Conservation (phyloP, 345 rosid genomes). For the Salix suchowensis region DNA sequence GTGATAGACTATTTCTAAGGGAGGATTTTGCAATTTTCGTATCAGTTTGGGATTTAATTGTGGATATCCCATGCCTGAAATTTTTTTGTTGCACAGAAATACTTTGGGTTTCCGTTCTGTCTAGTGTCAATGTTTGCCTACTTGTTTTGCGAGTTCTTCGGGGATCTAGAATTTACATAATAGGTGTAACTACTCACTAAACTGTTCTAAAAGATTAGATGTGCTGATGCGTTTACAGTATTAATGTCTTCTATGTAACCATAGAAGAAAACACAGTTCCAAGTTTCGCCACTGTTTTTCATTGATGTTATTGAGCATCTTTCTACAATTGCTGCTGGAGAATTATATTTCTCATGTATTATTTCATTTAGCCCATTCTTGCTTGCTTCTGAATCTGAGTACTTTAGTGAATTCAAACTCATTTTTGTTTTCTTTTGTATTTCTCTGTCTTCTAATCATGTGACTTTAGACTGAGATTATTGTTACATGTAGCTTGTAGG, state of each 20-base stretch:
- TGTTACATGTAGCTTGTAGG: slow-evolving; percentile 41
- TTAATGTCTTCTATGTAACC: not conserved
- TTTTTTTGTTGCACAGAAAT: not conserved
- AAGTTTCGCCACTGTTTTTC: not conserved
- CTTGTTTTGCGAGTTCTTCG: not conserved
- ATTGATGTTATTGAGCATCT: not conserved
- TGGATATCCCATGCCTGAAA: not conserved
- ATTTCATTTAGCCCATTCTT: not conserved
- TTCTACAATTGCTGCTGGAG: not conserved
- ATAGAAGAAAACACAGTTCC: not conserved
- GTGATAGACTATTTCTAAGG: not conserved
- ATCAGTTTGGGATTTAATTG: slow-evolving; percentile 8
- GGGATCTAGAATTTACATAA: not conserved
- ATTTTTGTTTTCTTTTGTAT: not conserved
- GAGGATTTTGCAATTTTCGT: not conserved
- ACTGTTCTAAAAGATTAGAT: not conserved
- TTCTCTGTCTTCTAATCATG: not conserved
- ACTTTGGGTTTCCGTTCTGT: not conserved
- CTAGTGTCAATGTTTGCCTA: not conserved
- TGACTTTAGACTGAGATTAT: not conserved
- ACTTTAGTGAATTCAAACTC: slow-evolving; percentile 1
- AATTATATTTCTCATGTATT: not conserved
- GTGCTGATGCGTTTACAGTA: not conserved
- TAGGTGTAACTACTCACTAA: not conserved
- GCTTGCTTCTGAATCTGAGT: not conserved